A percentile compares a stretch with the other conserved stretches of the same genome.
These are phyloP conservation scores for Ophiostoma australiae DNA, from an alignment of 2,329 filamentous ascomycete genomes.

Conservation along the genomic window DNA sequence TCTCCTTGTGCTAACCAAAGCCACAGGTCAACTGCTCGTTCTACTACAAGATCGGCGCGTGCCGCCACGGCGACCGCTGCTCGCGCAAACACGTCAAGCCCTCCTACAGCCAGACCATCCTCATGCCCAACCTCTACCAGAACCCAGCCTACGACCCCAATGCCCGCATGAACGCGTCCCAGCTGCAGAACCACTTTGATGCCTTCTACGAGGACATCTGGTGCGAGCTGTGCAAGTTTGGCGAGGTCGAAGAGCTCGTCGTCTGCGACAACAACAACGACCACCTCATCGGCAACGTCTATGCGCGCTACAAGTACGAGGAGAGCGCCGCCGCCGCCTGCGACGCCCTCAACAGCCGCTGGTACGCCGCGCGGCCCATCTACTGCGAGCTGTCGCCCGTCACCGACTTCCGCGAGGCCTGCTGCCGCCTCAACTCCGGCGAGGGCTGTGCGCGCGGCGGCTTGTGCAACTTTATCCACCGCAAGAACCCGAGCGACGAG, in stretches of 20 bases:
- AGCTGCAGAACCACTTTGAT: slow-evolving; percentile 99
- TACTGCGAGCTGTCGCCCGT: slow-evolving; percentile 97
- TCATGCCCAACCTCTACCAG: slow-evolving; percentile 98
- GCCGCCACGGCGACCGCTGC: slow-evolving; percentile 96
- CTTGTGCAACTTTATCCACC: slow-evolving; percentile 99
- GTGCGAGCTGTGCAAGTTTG: slow-evolving; percentile 99
- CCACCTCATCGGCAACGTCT: slow-evolving; percentile 97
- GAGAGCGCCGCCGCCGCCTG: slow-evolving; percentile 89
- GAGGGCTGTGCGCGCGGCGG: slow-evolving; percentile 94
- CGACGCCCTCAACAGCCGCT: slow-evolving; percentile 87
- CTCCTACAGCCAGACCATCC: slow-evolving; percentile 93
- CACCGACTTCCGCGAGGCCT: slow-evolving; percentile 96
- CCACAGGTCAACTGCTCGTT: slow-evolving; percentile 86
- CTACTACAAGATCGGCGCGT: slow-evolving; percentile 99
- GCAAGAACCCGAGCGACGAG: slow-evolving; percentile 88
- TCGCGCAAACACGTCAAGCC: slow-evolving; percentile 99
- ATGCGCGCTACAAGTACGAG: slow-evolving; percentile 99
- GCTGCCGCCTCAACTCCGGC: slow-evolving; percentile 87
- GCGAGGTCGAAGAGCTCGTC: slow-evolving; percentile 93
- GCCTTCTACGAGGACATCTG: slow-evolving; percentile 99
- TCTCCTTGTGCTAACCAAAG: slow-evolving; percentile 1
- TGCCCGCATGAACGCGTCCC: slow-evolving; percentile 91
- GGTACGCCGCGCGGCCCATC: slow-evolving; percentile 95
- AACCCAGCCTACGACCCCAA: slow-evolving; percentile 96
- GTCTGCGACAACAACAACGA: slow-evolving; percentile 99